These are phyloP conservation scores for Heracleum sosnowskyi DNA, from an alignment of 129 eudicot genomes.

Conservation along the genomic window DNA sequence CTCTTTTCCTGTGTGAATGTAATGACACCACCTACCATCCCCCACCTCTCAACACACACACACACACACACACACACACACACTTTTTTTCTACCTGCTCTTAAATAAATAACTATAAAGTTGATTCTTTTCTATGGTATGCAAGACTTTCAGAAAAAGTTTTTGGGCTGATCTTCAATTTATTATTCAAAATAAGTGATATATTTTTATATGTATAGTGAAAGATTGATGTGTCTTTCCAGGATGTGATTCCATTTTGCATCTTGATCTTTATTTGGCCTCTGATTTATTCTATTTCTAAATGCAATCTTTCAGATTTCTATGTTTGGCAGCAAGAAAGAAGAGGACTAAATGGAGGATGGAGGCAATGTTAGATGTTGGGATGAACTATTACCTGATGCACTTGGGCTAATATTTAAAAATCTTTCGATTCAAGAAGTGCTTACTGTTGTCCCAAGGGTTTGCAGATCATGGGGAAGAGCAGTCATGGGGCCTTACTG, in stretches of 20 bases:
- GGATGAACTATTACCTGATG: conserved; percentile 50
- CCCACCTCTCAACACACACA: not conserved
- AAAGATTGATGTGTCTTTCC: conserved; percentile 2
- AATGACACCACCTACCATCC: conserved; percentile 9
- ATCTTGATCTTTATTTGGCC: not conserved
- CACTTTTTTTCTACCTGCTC: not conserved
- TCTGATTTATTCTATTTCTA: not conserved
- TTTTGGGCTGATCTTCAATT: not conserved
- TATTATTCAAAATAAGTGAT: not conserved
- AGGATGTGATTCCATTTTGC: not conserved
- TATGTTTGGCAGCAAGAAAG: conserved; percentile 7
- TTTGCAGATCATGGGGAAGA: conserved; percentile 47
- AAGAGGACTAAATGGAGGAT: conserved; percentile 24
- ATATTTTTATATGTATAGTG: not conserved
- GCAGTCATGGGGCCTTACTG: conserved; percentile 51
- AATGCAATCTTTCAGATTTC: not conserved
- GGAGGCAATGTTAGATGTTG: conserved; percentile 27
- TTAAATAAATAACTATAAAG: not conserved
- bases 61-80: not conserved
- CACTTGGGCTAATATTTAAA: conserved; percentile 43
- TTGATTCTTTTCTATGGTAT: conserved; percentile 1
- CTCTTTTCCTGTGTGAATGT: not conserved
- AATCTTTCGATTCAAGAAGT: conserved; percentile 39
- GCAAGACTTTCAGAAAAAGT: not conserved
- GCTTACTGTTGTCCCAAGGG: conserved; percentile 37